Evolutionary conservation across 441 rosid genomes (phyloP), one percentile per base, ranked within the genome.

Genomic region (Gossypium davidsonii): DNA sequence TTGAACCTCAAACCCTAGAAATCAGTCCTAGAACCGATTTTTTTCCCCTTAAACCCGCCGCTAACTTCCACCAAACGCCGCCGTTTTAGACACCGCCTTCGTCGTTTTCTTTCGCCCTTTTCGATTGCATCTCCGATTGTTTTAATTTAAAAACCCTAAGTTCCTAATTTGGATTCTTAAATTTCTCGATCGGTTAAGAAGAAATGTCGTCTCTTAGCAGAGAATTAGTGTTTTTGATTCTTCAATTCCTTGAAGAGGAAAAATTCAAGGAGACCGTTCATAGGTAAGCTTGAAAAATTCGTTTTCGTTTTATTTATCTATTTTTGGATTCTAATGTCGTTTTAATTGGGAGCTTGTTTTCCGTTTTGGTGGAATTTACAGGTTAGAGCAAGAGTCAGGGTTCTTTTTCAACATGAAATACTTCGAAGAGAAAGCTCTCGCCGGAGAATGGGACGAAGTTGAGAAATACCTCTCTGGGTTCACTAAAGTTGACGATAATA

Each of bases 241-340:
- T 83, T 17, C 86, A 83, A 77, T 83, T 80, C 74, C 79, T 83
- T 0, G 86, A 83, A 28, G 86, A 83, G 59, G 84, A 83, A 58
- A 80, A 83, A 76, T 83, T 80, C 76, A 83, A 83, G 62, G 86
- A 83, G 74, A 53, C 81, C 6, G 86, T 81, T 7, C 86, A 83
- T 75, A 83, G 67, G 86, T 83, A 62, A 74, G 73, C 76, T 70
- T 18, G 7, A 42, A 28, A 34, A 52, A 39, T 59, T 59, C 39
- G 2, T 26, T 71, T 48, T 21, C 3, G 0, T 42, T 44, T 68
- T 28, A 3, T 23, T 70, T 49, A 68, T 2, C 0, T 46, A 8
- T 18, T 9, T 53, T 53, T 73, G 55, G 44, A 5, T 25, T 10
- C 17, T 71, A 15, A 37, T 70, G 68, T 46, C 48, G 77, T 71